Evolutionary conservation across 1,284 basidiomycete genomes (phyloP).

Genomic region (Takashimella tepidaria): DNA sequence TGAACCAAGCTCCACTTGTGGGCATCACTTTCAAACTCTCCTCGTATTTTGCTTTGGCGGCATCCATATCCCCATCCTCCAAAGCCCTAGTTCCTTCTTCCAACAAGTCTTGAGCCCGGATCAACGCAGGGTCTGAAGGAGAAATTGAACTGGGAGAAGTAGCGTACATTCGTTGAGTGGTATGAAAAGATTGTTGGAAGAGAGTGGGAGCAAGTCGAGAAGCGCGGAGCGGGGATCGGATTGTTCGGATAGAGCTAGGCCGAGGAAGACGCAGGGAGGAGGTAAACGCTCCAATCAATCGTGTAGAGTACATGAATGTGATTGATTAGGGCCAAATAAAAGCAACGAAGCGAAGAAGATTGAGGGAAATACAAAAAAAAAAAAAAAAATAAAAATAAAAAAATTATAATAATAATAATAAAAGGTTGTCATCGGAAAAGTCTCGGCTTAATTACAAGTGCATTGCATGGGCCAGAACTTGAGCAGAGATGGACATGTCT

Average conservation of each 20-base stretch:
- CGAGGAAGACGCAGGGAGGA: too few species aligned
- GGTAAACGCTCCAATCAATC: too few species aligned
- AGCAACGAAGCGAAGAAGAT: too few species aligned
- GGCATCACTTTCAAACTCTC: conserved; percentile 75
- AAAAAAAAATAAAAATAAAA: too few species aligned
- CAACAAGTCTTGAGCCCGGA: conserved; percentile 72
- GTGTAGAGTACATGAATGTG: too few species aligned
- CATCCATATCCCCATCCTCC: conserved; percentile 81
- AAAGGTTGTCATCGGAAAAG: too few species aligned
- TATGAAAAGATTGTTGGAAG: neutral
- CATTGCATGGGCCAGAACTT: too few species aligned
- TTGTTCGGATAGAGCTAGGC: neutral
- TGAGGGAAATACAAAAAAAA: too few species aligned
- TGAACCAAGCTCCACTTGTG: conserved; percentile 54
- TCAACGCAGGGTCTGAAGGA: conserved; percentile 73
- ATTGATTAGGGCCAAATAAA: too few species aligned
- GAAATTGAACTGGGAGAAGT: conserved; percentile 73
- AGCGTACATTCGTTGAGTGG: conserved; percentile 61
- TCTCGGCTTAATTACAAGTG: too few species aligned
- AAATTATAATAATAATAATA: too few species aligned
- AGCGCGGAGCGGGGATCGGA: conserved; percentile 68
- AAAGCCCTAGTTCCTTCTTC: conserved; percentile 82
- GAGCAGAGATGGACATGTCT: too few species aligned
- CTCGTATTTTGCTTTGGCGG: conserved; percentile 70
- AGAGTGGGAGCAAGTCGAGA: conserved; percentile 56